A percentile compares a stretch with the other conserved stretches of the same genome.
Evolutionary conservation across 441 rosid species (phyloP).

Genomic region (Adansonia madagascariensis): DNA sequence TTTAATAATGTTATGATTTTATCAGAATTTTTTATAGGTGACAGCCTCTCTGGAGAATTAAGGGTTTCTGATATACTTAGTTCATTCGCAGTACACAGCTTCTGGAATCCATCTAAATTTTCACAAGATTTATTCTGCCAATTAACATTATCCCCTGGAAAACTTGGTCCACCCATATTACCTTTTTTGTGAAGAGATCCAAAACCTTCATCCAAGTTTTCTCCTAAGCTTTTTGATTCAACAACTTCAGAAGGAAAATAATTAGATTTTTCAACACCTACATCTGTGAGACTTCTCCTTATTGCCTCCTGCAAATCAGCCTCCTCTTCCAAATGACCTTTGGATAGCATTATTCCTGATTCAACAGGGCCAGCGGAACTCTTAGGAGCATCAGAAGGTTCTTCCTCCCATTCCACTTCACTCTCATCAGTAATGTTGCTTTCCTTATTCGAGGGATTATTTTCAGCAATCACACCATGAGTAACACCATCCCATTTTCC

Average conservation of each 20-base stretch:
- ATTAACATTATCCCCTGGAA: slow-evolving; percentile 31
- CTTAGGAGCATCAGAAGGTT: slow-evolving; percentile 36
- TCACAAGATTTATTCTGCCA: slow-evolving; percentile 39
- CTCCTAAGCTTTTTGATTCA: slow-evolving; percentile 32
- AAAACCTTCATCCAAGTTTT: slow-evolving; percentile 29
- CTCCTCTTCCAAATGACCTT: slow-evolving; percentile 77
- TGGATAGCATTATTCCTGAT: slow-evolving; percentile 49
- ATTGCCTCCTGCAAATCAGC: slow-evolving; percentile 87
- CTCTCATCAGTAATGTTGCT: slow-evolving; percentile 49
- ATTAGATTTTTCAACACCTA: slow-evolving; percentile 38
- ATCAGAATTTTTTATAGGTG: slow-evolving; percentile 34
- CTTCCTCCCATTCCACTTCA: slow-evolving; percentile 81
- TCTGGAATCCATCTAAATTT: slow-evolving; percentile 34
- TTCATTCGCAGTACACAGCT: slow-evolving; percentile 32
- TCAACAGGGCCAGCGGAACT: slow-evolving; percentile 34
- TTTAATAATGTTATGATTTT: slow-evolving; percentile 29
- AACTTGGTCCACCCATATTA: slow-evolving; percentile 33
- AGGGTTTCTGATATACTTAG: slow-evolving; percentile 34
- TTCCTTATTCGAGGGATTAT: slow-evolving; percentile 38
- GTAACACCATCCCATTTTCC: slow-evolving; percentile 35
- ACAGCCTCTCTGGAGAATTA: slow-evolving; percentile 35
- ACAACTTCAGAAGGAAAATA: slow-evolving; percentile 30
- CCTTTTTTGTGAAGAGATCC: slow-evolving; percentile 34
- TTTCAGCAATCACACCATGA: slow-evolving; percentile 37
- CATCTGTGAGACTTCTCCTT: slow-evolving; percentile 77